phyloP scores from a whole-genome alignment of 345 rosid genomes.

The Murraya koenigii region DNA sequence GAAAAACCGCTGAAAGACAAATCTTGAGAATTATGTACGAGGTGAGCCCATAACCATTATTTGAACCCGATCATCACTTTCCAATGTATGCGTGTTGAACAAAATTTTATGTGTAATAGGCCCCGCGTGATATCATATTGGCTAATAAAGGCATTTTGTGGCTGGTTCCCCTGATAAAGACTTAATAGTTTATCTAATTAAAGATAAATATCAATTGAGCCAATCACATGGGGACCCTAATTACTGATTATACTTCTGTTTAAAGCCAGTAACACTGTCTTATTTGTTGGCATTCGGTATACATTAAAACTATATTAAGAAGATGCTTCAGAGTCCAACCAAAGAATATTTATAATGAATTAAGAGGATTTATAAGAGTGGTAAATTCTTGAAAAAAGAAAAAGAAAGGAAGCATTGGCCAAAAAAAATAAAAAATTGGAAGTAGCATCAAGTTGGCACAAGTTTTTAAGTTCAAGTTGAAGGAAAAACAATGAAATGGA shows the following conservation, averaged over 20 bases:
- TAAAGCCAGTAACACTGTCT: background rate
- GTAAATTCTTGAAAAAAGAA: background rate
- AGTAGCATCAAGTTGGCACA: background rate
- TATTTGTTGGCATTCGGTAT: background rate
- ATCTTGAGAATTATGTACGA: too few relatives aligned
- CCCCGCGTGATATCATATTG: conserved; percentile 9
- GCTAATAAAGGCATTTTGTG: conserved; percentile 18
- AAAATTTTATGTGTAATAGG: background rate
- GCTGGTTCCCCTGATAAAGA: conserved; percentile 30
- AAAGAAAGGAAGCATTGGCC: background rate
- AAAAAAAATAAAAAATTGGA: too few relatives aligned
- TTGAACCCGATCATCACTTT: background rate
- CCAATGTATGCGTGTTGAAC: background rate
- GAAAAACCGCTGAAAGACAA: too few relatives aligned
- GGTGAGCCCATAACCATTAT: too few relatives aligned
- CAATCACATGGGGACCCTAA: conserved; percentile 20
- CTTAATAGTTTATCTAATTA: background rate
- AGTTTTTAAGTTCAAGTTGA: background rate
- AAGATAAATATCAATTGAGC: background rate
- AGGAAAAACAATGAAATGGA: background rate
- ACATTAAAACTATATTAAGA: background rate
- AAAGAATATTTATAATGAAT: background rate
- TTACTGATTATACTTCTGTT: background rate
- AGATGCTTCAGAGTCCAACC: background rate
- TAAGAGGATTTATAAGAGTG: background rate